These are phyloP conservation scores for Vitis riparia DNA, from an alignment of 164 flowering plant genomes.

Conservation along the genomic window DNA sequence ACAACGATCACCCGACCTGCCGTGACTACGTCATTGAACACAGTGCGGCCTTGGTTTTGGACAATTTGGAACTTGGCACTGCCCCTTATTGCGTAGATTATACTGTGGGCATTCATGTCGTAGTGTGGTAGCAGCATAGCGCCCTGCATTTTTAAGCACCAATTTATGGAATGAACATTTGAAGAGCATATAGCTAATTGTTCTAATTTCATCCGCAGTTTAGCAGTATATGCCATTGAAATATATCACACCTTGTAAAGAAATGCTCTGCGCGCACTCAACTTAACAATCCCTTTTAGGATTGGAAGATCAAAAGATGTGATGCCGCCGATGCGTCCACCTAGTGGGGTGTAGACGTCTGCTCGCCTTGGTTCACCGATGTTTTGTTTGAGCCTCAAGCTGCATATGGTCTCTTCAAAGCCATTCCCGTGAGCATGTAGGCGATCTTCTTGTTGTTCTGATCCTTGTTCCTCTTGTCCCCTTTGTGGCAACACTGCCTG, in stretches of 20 bases:
- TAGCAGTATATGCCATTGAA: background rate
- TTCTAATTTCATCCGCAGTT: too few species aligned
- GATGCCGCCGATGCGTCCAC: constrained; percentile 30
- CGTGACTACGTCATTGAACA: constrained; percentile 17
- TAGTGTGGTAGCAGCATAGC: constrained; percentile 26
- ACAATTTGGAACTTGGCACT: constrained; percentile 22
- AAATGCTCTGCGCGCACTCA: constrained; percentile 20
- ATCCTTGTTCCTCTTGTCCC: background rate
- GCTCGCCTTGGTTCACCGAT: constrained; percentile 22
- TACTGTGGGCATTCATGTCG: constrained; percentile 24
- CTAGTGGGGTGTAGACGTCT: constrained; percentile 26
- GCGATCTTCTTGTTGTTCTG: background rate
- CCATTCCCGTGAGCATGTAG: constrained; percentile 17
- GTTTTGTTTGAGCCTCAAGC: constrained; percentile 27
- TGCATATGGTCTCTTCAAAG: constrained; percentile 43
- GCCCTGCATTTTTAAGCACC: constrained; percentile 10
- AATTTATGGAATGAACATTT: background rate
- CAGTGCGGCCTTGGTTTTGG: constrained; percentile 3
- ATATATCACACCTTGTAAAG: constrained; percentile 14
- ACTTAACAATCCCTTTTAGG: constrained; percentile 11
- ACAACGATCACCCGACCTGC: constrained; percentile 23
- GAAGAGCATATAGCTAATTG: background rate
- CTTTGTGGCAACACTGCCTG: background rate
- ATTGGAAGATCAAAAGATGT: constrained; percentile 41
- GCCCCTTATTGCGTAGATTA: constrained; percentile 22